phyloP scores from a whole-genome alignment of 2,329 filamentous ascomycete genomes.

The Colletotrichum cereale region DNA sequence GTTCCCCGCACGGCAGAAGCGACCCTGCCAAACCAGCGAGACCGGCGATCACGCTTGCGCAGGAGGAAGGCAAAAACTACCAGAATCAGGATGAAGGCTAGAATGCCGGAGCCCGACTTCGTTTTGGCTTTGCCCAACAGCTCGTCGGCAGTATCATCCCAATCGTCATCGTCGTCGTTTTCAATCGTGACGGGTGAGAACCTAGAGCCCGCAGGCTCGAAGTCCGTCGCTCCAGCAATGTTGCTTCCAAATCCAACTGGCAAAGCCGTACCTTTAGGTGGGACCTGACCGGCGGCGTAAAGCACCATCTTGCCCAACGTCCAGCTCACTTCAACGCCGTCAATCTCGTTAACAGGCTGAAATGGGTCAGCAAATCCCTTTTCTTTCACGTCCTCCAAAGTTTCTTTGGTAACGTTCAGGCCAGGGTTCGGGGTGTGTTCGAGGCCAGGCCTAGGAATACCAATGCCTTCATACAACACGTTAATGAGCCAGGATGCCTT shows the following conservation, averaged over 20 bases:
- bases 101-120: slow-evolving; percentile 77
- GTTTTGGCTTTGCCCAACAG: slow-evolving; percentile 76
- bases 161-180: slow-evolving; percentile 61
- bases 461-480: slow-evolving; percentile 94
- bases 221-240: slow-evolving; percentile 76
- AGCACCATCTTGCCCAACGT: slow-evolving; percentile 96
- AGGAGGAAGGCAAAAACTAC: slow-evolving; percentile 78
- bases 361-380: slow-evolving; percentile 88
- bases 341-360: slow-evolving; percentile 92
- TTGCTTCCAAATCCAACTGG: slow-evolving; percentile 97
- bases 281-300: slow-evolving; percentile 91
- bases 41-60: slow-evolving; percentile 81
- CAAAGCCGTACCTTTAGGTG: slow-evolving; percentile 68
- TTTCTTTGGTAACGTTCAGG: slow-evolving; percentile 79
- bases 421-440: slow-evolving; percentile 69
- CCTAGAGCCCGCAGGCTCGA: slow-evolving; percentile 81
- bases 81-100: slow-evolving; percentile 83
- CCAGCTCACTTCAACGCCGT: slow-evolving; percentile 94
- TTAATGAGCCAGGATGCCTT: slow-evolving; percentile 99
- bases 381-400: slow-evolving; percentile 75
- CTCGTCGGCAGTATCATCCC: slow-evolving; percentile 64
- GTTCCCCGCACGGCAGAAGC: slow-evolving; percentile 55
- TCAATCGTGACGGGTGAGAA: slow-evolving; percentile 50
- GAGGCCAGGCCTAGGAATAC: slow-evolving; percentile 85
- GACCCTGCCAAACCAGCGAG: slow-evolving; percentile 69